Evolutionary conservation across 2,329 filamentous ascomycete genomes (phyloP), one percentile per base, ranked within the genome.

Genomic region (Diaporthe vexans): DNA sequence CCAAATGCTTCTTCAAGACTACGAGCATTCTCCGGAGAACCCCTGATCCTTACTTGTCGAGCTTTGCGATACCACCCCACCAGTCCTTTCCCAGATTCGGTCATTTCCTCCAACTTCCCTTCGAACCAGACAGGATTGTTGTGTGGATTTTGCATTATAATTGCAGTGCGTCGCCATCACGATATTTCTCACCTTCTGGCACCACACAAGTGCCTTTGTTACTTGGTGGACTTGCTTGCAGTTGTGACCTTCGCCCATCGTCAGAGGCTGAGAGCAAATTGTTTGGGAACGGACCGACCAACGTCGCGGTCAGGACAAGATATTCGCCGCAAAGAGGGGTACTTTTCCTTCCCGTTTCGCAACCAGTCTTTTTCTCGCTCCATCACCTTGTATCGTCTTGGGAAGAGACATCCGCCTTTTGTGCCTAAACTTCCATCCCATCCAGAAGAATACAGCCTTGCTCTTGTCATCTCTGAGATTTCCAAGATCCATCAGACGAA

Each of bases 1-100:
- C 54, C 43, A 65, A 65, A 54, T 69, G 58, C 57, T 67, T 67
- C 71, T 58, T 48, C 26, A 67, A 68, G 71, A 67, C 56, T 29
- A 72, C 70, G 58, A 75, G 48, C 58, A 59, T 58, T 52, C 65
- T 52, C 65, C 76, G 75, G 75, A 78, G 76, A 76, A 80, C 75
- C 79, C 79, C 73, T 77, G 76, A 77, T 73, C 78, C 77, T 78
- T 79, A 78, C 73, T 77, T 78, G 74, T 76, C 57, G 74, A 78
- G 72, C 72, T 75, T 71, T 76, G 76, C 76, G 78, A 79, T 72
- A 57, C 78, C 78, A 77, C 78, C 77, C 77, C 77, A 73, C 77
- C 72, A 75, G 75, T 75, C 71, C 65, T 73, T 78, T 74, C 73
- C 74, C 52, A 75, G 72, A 74, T 73, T 77, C 76, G 71, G 68